Percentiles rank a stretch among this genome's conserved stretches.
phyloP scores from a whole-genome alignment of 2,329 filamentous ascomycete genomes.

The Fusarium sp. region DNA sequence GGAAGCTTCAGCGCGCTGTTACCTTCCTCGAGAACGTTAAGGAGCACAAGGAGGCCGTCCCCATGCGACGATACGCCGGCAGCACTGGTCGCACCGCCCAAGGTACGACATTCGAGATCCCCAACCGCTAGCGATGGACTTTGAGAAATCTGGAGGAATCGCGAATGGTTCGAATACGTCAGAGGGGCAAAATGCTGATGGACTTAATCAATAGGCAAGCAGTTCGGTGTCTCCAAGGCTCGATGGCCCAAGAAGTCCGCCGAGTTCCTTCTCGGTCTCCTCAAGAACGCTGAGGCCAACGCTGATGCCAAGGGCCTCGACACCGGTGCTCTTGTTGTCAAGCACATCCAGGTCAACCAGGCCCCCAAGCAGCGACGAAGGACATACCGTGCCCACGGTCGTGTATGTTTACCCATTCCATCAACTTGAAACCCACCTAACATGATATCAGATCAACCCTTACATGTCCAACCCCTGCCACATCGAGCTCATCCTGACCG shows the following conservation, averaged over 20 bases:
- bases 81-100: conserved; percentile 96
- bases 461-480: conserved; percentile 99
- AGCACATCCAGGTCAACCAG: conserved; percentile 99
- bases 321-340: conserved; percentile 96
- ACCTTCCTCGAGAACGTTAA: conserved; percentile 98
- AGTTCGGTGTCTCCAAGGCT: conserved; percentile 97
- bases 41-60: conserved; percentile 96
- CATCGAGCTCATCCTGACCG: conserved; percentile 99
- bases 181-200: conserved; percentile 47
- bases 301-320: conserved; percentile 97
- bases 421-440: conserved; percentile 17
- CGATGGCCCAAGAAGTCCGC: conserved; percentile 99
- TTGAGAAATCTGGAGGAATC: conserved; percentile 18
- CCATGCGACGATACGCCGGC: conserved; percentile 97
- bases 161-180: conserved; percentile 12
- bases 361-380: conserved; percentile 98
- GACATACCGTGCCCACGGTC: conserved; percentile 99
- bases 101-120: conserved; percentile 75
- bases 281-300: conserved; percentile 98
- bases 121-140: conserved; percentile 18
- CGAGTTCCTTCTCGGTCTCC: conserved; percentile 95
- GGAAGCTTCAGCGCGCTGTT: conserved; percentile 95
- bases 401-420: conserved; percentile 75
- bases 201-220: conserved; percentile 79
- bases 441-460: conserved; percentile 89